A percentile compares a stretch with the other conserved stretches of the same genome.
These are phyloP conservation scores for Pythium dissotocum DNA, from an alignment of 352 stramenopile species.

Conservation along the genomic window DNA sequence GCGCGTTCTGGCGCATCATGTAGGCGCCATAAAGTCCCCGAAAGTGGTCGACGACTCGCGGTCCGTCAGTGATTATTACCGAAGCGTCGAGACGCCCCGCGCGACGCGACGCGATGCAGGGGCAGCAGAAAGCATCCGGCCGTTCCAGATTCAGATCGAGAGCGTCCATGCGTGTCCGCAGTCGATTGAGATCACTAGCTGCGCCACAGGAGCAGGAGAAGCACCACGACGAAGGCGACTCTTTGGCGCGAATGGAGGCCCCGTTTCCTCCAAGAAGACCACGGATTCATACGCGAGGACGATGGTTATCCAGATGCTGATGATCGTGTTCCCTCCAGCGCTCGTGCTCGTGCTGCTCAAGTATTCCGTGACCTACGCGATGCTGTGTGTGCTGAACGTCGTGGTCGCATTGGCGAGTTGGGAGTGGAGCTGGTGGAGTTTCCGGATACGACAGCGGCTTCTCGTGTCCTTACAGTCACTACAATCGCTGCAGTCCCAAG, in stretches of 20 bases:
- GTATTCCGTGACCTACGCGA: slow-evolving; percentile 29
- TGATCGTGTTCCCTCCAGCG: slow-evolving; percentile 13
- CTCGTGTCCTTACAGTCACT: slow-evolving; percentile 13
- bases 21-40: not conserved
- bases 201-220: not conserved
- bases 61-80: not conserved
- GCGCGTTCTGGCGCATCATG: not conserved
- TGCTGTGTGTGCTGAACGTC: slow-evolving; percentile 43
- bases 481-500: slow-evolving; percentile 19
- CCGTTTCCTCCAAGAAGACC: not conserved
- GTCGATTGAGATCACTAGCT: not conserved
- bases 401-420: slow-evolving; percentile 39
- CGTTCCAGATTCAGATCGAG: slow-evolving; percentile 26
- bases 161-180: not conserved
- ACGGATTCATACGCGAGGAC: not conserved
- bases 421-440: slow-evolving; percentile 65
- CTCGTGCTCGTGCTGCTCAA: slow-evolving; percentile 47
- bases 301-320: not conserved
- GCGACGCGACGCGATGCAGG: not conserved
- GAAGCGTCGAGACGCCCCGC: slow-evolving; percentile 12
- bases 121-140: not conserved
- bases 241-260: not conserved
- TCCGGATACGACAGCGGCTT: slow-evolving; percentile 60
- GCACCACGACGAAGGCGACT: not conserved
- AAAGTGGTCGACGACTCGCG: slow-evolving; percentile 12